Evolutionary conservation across 1,284 basidiomycete species (phyloP).

Genomic region (Sphagnurus paluster): DNA sequence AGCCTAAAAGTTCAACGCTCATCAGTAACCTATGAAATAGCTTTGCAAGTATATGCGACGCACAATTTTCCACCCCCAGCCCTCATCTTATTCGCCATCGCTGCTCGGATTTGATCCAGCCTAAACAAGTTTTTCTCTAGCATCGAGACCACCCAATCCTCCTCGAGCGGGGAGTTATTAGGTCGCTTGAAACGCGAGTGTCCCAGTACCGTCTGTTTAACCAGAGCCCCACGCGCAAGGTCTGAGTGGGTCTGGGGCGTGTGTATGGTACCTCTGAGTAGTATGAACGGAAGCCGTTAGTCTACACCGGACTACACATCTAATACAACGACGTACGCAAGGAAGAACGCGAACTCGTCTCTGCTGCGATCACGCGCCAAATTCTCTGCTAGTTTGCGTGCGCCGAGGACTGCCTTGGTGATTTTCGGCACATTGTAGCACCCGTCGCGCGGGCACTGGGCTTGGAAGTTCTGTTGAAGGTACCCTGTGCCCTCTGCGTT

Average conservation of each 20-base stretch:
- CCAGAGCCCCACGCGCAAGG: background rate
- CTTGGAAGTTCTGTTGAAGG: slow-evolving; percentile 7
- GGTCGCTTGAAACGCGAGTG: background rate
- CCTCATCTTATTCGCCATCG: slow-evolving; percentile 4
- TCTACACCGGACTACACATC: no score
- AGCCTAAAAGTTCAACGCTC: slow-evolving; percentile 4
- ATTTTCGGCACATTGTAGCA: slow-evolving; percentile 1
- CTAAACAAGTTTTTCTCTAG: background rate
- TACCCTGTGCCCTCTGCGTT: slow-evolving; percentile 7
- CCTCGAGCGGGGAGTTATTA: no score
- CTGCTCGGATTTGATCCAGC: background rate
- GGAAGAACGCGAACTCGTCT: no score
- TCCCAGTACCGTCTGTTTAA: slow-evolving; percentile 3
- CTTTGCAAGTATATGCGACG: no score
- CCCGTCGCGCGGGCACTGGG: background rate
- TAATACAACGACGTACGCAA: no score
- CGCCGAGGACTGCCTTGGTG: slow-evolving; percentile 3
- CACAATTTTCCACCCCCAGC: slow-evolving; percentile 16
- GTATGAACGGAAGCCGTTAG: no score
- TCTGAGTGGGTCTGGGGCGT: background rate
- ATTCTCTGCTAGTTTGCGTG: slow-evolving; percentile 22
- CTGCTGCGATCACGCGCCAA: no score
- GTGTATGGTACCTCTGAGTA: background rate
- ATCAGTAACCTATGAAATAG: background rate
- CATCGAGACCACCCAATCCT: slow-evolving; percentile 6